Evolutionary conservation across 345 rosid genomes (phyloP), one percentile per base, ranked within the genome.

Genomic region (Conringia planisiliqua): DNA sequence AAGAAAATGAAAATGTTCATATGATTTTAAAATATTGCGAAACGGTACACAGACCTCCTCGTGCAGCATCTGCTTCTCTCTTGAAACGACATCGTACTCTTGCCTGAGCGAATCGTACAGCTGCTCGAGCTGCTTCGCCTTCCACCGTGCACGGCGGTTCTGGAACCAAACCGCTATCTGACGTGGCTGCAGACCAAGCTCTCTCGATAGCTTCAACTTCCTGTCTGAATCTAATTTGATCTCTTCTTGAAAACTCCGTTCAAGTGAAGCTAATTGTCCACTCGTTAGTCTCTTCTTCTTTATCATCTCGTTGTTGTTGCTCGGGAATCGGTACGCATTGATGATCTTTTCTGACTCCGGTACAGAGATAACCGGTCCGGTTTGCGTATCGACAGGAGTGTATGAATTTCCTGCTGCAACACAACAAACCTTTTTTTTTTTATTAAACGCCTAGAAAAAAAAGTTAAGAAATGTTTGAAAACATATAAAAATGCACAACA

Each of bases 161-260:
- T 90, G 98, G 79, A 93, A 93, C 98, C 98, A 93, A 48, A 93
- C 90, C 10, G 97, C 96, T 51, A 90, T 84, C 82, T 93, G 98
- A 62, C 98, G 83, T 9, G 97, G 98, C 80, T 90, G 96, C 17
- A 90, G 79, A 67, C 97, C 97, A 27, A 93, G 88, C 46, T 93
- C 97, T 26, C 87, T 81, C 6, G 98, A 89, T 44, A 93, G 85
- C 85, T 83, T 88, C 83, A 89, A 80, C 62, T 93, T 90, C 82
- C 93, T 69, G 39, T 89, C 93, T 33, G 98, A 93, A 26, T 93
- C 98, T 69, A 93, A 40, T 85, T 93, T 93, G 32, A 87, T 82
- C 78, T 91, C 98, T 76, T 90, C 98, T 62, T 86, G 94, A 73
- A 93, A 93, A 77, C 90, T 86, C 39, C 83, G 84, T 83, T 93